phyloP scores from a whole-genome alignment of 1,139 yeast genomes.

The Lodderomyces metapsilosis region DNA sequence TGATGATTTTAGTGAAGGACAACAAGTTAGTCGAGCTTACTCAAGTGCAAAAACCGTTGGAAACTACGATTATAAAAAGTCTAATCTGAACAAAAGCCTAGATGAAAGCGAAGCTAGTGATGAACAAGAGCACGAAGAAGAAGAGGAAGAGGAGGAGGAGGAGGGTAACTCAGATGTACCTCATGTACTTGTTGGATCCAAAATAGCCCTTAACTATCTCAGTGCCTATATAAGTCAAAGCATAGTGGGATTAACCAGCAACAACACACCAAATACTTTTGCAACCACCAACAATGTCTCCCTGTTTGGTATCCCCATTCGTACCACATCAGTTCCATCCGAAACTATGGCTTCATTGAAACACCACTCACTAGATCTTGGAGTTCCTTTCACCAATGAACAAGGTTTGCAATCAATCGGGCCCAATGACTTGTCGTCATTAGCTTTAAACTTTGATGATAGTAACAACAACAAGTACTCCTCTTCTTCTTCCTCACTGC shows the following conservation, averaged over 20 bases:
- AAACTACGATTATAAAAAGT: no score
- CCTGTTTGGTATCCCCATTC: background rate
- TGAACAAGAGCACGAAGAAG: conserved; percentile 47
- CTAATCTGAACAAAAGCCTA: no score
- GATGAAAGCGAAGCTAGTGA: background rate
- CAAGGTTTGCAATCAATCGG: background rate
- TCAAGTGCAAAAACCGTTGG: background rate
- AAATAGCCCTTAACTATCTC: conserved; percentile 50
- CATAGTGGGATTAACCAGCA: conserved; percentile 11
- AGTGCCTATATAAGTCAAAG: conserved; percentile 53
- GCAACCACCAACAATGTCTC: conserved; percentile 1
- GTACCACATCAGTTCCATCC: background rate
- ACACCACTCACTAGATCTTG: conserved; percentile 3
- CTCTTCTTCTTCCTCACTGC: background rate
- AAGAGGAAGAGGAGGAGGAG: background rate
- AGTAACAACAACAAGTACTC: background rate
- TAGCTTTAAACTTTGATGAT: background rate
- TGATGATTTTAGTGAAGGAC: conserved; percentile 81
- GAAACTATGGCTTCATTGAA: background rate
- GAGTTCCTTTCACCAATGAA: background rate
- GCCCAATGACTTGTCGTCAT: background rate
- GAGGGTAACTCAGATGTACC: conserved; percentile 38
- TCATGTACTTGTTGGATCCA: conserved; percentile 55
- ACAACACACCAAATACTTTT: background rate
- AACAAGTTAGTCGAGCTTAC: conserved; percentile 67